These are phyloP conservation scores for Penstemon eatonii DNA, from an alignment of 257 asterid genomes.

Conservation along the genomic window DNA sequence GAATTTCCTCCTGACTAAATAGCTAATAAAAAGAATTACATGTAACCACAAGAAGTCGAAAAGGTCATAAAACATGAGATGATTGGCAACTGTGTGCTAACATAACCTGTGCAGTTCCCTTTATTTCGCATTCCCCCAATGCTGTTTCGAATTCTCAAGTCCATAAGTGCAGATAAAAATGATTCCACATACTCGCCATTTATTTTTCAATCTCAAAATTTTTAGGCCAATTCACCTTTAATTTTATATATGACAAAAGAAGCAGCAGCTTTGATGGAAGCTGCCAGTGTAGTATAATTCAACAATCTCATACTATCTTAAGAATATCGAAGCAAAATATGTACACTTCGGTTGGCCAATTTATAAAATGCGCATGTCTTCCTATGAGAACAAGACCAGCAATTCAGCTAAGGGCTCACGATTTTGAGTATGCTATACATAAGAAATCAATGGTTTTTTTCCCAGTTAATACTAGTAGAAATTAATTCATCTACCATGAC, in stretches of 20 bases:
- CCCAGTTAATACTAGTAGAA: neutral
- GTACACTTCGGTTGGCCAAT: neutral
- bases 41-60: neutral
- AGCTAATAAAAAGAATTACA: neutral
- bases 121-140: neutral
- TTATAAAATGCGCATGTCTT: neutral
- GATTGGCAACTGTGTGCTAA: conserved; percentile 17
- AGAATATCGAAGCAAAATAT: neutral
- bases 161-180: neutral
- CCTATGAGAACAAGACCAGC: conserved; percentile 16
- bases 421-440: neutral
- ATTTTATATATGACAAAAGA: neutral
- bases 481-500: conserved; percentile 8
- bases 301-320: neutral
- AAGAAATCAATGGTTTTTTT: neutral
- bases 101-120: conserved; percentile 13
- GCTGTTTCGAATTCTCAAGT: neutral
- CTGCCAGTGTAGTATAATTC: conserved; percentile 1
- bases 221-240: conserved; percentile 2
- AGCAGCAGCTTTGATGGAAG: neutral
- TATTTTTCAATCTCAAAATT: neutral
- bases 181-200: neutral
- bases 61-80: neutral
- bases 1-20: conserved; percentile 13
- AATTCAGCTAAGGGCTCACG: conserved; percentile 3